These are phyloP conservation scores for Saturnispora halmiae DNA, from an alignment of 805 yeast genomes.

Conservation along the genomic window DNA sequence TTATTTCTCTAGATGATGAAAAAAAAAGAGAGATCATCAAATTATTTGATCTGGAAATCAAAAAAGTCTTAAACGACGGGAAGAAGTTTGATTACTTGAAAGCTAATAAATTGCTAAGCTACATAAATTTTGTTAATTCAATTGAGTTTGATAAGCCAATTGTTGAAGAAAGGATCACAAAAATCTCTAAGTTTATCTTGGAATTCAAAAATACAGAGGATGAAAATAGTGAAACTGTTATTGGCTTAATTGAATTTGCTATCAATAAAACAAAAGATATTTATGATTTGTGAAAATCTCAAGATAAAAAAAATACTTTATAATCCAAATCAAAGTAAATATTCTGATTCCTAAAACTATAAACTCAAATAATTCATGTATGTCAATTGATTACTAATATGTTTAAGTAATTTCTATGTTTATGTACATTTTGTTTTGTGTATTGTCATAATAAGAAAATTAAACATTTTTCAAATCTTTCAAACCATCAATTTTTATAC, in stretches of 20 bases:
- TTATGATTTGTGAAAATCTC: slow-evolving; percentile 1
- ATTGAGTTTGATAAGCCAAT: slow-evolving; percentile 7
- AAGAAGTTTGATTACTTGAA: slow-evolving; percentile 18
- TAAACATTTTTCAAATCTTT: slow-evolving; percentile 41
- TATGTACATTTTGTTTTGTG: too few relatives aligned
- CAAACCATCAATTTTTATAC: slow-evolving; percentile 18
- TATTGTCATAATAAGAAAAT: slow-evolving; percentile 37
- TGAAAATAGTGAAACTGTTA: slow-evolving; percentile 4
- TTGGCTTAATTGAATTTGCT: slow-evolving; percentile 18
- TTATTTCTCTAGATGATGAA: slow-evolving; percentile 34
- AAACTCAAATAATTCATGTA: too few relatives aligned
- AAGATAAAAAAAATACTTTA: background rate
- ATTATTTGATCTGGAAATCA: slow-evolving; percentile 32
- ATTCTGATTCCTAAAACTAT: too few relatives aligned
- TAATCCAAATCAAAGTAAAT: background rate
- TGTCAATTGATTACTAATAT: too few relatives aligned
- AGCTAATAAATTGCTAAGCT: slow-evolving; percentile 42
- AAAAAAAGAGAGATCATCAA: slow-evolving; percentile 36
- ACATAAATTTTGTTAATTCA: slow-evolving; percentile 41
- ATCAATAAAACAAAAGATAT: slow-evolving; percentile 17
- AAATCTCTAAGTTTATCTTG: background rate
- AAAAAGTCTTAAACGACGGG: slow-evolving; percentile 26
- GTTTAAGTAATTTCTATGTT: too few relatives aligned
- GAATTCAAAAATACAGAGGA: background rate
- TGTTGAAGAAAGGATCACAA: background rate